phyloP scores from a whole-genome alignment of 1,284 basidiomycete species.

The Phylloboletellus chloephorus region DNA sequence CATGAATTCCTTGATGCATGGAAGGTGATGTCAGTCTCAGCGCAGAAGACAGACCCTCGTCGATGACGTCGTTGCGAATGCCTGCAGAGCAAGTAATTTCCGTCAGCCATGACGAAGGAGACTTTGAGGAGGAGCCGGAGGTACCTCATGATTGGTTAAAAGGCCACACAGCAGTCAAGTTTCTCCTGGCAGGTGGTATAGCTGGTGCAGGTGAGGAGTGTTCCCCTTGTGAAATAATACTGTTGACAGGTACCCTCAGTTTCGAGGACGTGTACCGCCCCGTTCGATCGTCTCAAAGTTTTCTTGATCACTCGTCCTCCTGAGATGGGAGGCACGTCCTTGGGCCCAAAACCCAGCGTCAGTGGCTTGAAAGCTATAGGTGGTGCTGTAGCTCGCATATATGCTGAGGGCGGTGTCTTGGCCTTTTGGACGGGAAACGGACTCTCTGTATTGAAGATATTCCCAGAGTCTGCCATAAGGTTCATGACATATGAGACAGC shows the following conservation, averaged over 20 bases:
- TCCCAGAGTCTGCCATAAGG: conserved; percentile 97
- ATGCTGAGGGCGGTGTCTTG: conserved; percentile 79
- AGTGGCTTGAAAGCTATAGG: conserved; percentile 65
- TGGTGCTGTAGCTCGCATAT: conserved; percentile 74
- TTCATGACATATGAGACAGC: conserved; percentile 95
- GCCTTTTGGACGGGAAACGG: conserved; percentile 94
- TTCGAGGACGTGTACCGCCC: conserved; percentile 93
- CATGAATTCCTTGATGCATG: conserved; percentile 21
- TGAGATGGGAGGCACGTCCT: conserved; percentile 54
- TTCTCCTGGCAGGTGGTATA: conserved; percentile 89
- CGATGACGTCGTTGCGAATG: conserved; percentile 17
- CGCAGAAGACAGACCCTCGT: conserved; percentile 59
- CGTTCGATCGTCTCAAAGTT: conserved; percentile 95
- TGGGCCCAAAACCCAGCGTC: conserved; percentile 43
- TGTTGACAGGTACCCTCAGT: conserved; percentile 44
- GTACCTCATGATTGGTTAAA: conserved; percentile 64
- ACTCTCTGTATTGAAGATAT: conserved; percentile 84
- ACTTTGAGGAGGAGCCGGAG: conserved; percentile 56
- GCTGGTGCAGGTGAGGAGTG: conserved; percentile 79
- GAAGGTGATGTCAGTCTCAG: conserved; percentile 72
- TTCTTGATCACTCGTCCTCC: conserved; percentile 88
- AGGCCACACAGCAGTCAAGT: conserved; percentile 76
- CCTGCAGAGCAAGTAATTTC: conserved; percentile 32
- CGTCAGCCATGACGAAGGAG: conserved; percentile 39
- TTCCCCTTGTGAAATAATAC: neutral